Evolutionary conservation across 164 flowering plant species (phyloP).

Genomic region (Cinnamomum chago): DNA sequence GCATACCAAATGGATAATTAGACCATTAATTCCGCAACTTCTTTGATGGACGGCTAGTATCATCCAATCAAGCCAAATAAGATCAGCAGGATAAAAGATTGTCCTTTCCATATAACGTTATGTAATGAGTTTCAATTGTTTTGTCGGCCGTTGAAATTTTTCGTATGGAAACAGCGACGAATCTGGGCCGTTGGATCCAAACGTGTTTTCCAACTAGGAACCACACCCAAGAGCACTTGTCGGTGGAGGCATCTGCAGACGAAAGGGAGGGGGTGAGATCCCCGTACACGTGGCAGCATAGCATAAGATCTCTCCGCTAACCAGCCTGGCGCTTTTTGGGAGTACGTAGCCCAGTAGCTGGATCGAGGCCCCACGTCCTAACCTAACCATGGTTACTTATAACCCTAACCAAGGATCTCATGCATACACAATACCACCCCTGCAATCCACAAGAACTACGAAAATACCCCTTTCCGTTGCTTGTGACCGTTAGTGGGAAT

Average conservation of each 20-base stretch:
- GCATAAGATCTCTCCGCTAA: not conserved
- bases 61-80: too few relatives aligned
- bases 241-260: conserved; percentile 14
- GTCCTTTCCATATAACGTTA: too few relatives aligned
- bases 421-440: conserved; percentile 6
- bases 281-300: conserved; percentile 5
- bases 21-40: too few relatives aligned
- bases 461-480: conserved; percentile 3
- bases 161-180: too few relatives aligned
- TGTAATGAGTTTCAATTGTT: too few relatives aligned
- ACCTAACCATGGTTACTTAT: not conserved
- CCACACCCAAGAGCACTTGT: conserved; percentile 7
- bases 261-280: not conserved
- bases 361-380: not conserved
- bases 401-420: not conserved
- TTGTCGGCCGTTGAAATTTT: too few relatives aligned
- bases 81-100: too few relatives aligned
- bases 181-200: too few relatives aligned
- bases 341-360: conserved; percentile 4
- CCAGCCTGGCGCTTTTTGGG: conserved; percentile 11
- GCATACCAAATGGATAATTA: too few relatives aligned
- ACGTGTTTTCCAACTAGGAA: too few relatives aligned
- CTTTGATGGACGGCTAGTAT: too few relatives aligned
- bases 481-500: not conserved
- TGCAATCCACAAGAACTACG: not conserved